Evolutionary conservation across 1,284 basidiomycete genomes (phyloP), one percentile per base, ranked within the genome.

Genomic region (Sporisorium exsertum): DNA sequence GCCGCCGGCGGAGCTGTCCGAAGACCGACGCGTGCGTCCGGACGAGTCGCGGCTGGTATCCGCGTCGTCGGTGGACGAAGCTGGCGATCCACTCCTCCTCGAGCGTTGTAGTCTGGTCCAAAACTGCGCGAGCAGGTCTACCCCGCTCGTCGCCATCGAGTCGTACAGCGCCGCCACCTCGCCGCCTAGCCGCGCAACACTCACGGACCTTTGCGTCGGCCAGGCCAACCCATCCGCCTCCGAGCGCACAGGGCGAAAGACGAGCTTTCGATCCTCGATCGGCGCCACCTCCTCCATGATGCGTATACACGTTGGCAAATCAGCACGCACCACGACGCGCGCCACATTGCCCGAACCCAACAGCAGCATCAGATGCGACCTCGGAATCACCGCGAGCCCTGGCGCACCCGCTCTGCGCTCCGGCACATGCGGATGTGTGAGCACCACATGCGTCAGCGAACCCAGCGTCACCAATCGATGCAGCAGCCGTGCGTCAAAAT

Each of bases 391-490:
- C 5, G 69, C 57, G 7, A 72, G 46, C 2, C 64, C 73, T 1
- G 68, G 68, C 3, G 57, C 57, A n/a, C 68, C 73, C 3, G 56
- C 53, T 15, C 54, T 20, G 5, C 54, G 40, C 9, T 63, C 62
- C 13, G 72, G 67, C 2, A 65, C 27, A 1, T 49, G 10, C 1
- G 73, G 73, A 26, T 63, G n/a, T 9, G 68, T 76, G 33, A 76
- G 62, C n/a, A 76, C 69, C n/a, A 76, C 46, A 32, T 72, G 69
- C 5, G 65, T 76, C 26, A 76, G 52, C 29, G 73, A 76, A 3
- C 69, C 62, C 5, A 72, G 52, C 5, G 65, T 61, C 3, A 65
- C 73, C 16, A 76, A 27, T 16, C 71, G 73, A 47, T 76, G 69
- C n/a, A 76, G 56, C 29, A 76, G 32, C 4, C 69, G 73, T 4